These are phyloP conservation scores for Populus simonii DNA, from an alignment of 345 rosid genomes.

Conservation along the genomic window DNA sequence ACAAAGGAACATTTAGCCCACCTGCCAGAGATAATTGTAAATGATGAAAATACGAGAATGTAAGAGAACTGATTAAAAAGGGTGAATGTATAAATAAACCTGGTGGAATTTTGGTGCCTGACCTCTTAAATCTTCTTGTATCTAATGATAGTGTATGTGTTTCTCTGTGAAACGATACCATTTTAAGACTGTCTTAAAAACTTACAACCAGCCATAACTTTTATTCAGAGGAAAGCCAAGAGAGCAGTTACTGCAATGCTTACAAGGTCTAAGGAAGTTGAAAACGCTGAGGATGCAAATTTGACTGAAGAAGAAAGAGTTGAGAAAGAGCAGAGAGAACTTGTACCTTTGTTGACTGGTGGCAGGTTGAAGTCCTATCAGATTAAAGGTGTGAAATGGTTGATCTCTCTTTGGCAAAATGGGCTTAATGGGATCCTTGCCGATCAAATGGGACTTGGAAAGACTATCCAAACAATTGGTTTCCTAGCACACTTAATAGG, in stretches of 20 bases:
- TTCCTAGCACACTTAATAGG: slow-evolving; percentile 87
- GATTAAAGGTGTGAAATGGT: slow-evolving; percentile 95
- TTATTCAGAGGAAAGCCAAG: slow-evolving; percentile 64
- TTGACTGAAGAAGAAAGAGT: slow-evolving; percentile 70
- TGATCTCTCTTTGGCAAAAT: slow-evolving; percentile 91
- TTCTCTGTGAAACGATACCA: background rate
- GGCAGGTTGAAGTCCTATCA: slow-evolving; percentile 88
- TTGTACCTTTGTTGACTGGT: slow-evolving; percentile 84
- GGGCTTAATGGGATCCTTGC: slow-evolving; percentile 97
- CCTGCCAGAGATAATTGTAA: background rate
- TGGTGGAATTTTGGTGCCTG: background rate
- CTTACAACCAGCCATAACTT: background rate
- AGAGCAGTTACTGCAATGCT: slow-evolving; percentile 95
- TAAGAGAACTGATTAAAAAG: background rate
- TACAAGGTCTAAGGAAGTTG: slow-evolving; percentile 63
- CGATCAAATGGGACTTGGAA: slow-evolving; percentile 99
- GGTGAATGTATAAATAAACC: background rate
- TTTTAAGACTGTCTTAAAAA: background rate
- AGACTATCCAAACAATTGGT: slow-evolving; percentile 93
- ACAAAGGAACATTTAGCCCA: background rate
- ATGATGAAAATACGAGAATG: background rate
- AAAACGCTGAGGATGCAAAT: slow-evolving; percentile 36
- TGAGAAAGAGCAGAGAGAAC: slow-evolving; percentile 75
- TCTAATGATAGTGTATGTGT: background rate
- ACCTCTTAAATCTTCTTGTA: background rate